A percentile compares a stretch with the other conserved stretches of the same genome.
These are phyloP conservation scores for Leccinum subtestaceum DNA, from an alignment of 768 basidiomycete species.

Conservation along the genomic window DNA sequence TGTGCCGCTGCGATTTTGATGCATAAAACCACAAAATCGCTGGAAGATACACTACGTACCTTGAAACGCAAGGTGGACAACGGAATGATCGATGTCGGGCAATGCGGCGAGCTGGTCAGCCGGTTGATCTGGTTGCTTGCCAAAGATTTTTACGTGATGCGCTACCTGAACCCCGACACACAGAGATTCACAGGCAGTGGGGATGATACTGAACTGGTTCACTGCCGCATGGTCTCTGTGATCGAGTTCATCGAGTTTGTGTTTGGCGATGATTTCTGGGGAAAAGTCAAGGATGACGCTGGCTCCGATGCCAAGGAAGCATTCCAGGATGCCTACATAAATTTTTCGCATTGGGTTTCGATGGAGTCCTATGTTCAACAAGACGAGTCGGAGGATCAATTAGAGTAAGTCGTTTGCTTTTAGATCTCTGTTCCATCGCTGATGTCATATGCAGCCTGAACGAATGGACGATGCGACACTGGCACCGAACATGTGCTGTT, in stretches of 20 bases:
- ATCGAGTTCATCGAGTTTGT: conserved; percentile 3
- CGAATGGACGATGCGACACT: too few species aligned
- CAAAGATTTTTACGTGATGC: neutral
- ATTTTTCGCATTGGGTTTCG: neutral
- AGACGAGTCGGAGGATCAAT: too few species aligned
- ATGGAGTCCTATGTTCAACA: neutral
- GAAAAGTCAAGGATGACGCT: neutral
- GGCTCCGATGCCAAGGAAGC: neutral
- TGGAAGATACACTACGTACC: neutral
- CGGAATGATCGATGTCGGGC: neutral
- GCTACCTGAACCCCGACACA: neutral
- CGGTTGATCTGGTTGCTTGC: neutral
- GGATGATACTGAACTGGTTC: neutral
- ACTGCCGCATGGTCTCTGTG: neutral
- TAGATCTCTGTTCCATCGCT: too few species aligned
- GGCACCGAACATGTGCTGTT: too few species aligned
- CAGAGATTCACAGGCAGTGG: neutral
- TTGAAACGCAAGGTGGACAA: neutral
- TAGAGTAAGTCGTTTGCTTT: too few species aligned
- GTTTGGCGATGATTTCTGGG: neutral
- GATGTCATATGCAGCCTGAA: too few species aligned
- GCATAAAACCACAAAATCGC: neutral
- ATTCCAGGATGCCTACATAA: neutral
- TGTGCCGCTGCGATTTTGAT: neutral
- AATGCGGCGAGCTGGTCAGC: conserved; percentile 10